Base-by-base conservation (phyloP, 2,329 filamentous ascomycete genomes). In the Plenodomus biglobosus region DNA sequence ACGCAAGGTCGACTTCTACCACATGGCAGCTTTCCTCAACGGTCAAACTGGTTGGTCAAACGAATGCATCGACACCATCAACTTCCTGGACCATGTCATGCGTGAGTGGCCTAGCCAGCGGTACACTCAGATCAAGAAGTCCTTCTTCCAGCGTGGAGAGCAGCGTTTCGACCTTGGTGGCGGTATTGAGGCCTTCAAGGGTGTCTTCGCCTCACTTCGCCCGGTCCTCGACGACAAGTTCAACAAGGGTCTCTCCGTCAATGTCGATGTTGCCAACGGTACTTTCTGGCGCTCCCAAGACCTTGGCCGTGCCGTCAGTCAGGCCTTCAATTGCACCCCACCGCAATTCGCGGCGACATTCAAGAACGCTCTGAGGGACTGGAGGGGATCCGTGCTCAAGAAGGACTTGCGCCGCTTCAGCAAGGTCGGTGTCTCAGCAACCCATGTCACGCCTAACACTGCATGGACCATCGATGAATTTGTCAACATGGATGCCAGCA, bases 231-330 rank as follows among this genome's bases (percentile, higher is more conserved):
- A 75, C 69, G 62, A 70, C 60, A 51, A 61, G 54, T 47, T 66
- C 55, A 79, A 82, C 24, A 80, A 82, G 20, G 83, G 83, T 8
- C 78, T 97, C 5, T 84, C 88, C 0, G 76, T 99, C 66, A 97
- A 96, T 60, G 84, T 95, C 10, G 92, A 99, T 63, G 87, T 96
- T 22, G 87, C 92, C 47, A 96, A 97, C 66, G 88, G 90, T 0
- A 88, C 88, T 11, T 99, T 99, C 75, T 97, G 89, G 87, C 79
- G 76, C 32, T 50, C 70, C 1, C 63, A 69, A 34, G 55, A 58
- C 18, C 59, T 72, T 7, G 52, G 50, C n/a, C 67, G 71, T 22
- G 68, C 72, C 78, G 30, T 61, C 5, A 38, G 55, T 13, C 57
- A 66, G 17, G 61, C 59, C 8, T 70, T 71, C 41, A 59, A 59